phyloP scores from a whole-genome alignment of 371 early-diverging fungal genomes.

The Circinella umbellata region DNA sequence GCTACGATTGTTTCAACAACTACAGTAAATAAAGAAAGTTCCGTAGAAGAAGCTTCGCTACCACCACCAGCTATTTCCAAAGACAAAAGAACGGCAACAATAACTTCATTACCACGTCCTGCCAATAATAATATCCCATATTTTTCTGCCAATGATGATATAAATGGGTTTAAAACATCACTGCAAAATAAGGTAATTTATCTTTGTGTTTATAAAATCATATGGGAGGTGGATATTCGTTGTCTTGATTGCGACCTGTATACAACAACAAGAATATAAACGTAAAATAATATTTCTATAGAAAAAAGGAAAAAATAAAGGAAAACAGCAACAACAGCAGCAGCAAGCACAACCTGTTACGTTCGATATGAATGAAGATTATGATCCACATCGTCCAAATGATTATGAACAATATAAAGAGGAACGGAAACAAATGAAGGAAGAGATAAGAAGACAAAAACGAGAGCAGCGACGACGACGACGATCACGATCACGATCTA shows the following conservation, averaged over 20 bases:
- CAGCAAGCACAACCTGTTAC: slow-evolving; percentile 31
- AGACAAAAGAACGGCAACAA: neutral
- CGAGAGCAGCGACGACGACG: slow-evolving; percentile 15
- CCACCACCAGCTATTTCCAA: neutral
- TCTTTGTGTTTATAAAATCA: no score
- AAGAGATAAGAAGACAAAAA: slow-evolving; percentile 31
- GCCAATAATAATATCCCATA: slow-evolving; percentile 15
- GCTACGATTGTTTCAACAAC: slow-evolving; percentile 47
- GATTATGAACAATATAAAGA: slow-evolving; percentile 67
- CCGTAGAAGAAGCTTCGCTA: slow-evolving; percentile 4
- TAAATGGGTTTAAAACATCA: slow-evolving; percentile 36
- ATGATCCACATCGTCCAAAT: slow-evolving; percentile 66
- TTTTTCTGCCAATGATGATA: slow-evolving; percentile 40
- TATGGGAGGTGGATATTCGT: no score
- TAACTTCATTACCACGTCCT: neutral
- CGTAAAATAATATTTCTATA: slow-evolving; percentile 1
- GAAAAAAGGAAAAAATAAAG: slow-evolving; percentile 32
- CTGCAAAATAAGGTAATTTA: slow-evolving; percentile 16
- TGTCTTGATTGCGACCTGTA: no score
- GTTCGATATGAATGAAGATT: slow-evolving; percentile 58
- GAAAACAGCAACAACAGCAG: slow-evolving; percentile 27
- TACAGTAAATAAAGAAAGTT: slow-evolving; percentile 32
- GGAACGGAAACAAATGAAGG: slow-evolving; percentile 37
- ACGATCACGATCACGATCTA: slow-evolving; percentile 22
- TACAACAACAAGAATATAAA: no score